phyloP scores from a whole-genome alignment of 129 eudicot genomes.

The Silybum marianum region DNA sequence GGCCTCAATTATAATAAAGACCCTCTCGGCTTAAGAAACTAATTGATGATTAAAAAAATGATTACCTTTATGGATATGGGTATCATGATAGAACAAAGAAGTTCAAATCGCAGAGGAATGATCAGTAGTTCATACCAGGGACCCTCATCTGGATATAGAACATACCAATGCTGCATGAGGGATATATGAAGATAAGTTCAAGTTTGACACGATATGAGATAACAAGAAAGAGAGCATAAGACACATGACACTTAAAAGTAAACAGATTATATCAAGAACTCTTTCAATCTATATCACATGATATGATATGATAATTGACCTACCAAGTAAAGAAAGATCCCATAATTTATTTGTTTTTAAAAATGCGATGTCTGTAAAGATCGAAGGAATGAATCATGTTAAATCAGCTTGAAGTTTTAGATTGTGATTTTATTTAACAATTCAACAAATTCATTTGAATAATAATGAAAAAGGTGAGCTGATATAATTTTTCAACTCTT shows the following conservation, averaged over 20 bases:
- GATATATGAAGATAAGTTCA: constrained; percentile 15
- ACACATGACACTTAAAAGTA: constrained; percentile 4
- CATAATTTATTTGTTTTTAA: background rate
- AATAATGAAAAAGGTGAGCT: background rate
- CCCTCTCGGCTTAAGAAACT: background rate
- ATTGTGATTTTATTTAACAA: background rate
- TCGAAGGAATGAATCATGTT: background rate
- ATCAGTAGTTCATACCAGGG: constrained; percentile 95
- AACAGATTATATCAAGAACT: constrained; percentile 5
- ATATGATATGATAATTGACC: constrained; percentile 1
- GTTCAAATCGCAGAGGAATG: constrained; percentile 95
- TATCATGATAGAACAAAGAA: constrained; percentile 98
- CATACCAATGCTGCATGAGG: constrained; percentile 92
- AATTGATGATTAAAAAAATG: background rate
- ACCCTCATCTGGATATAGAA: constrained; percentile 78
- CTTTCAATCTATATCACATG: background rate
- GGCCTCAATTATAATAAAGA: constrained; percentile 10
- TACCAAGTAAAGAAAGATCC: background rate
- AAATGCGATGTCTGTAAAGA: background rate
- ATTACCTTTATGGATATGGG: constrained; percentile 95
- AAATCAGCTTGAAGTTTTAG: background rate
- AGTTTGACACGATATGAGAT: constrained; percentile 9
- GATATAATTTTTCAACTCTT: background rate
- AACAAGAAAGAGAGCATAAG: constrained; percentile 1
- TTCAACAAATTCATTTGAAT: background rate